phyloP scores from a whole-genome alignment of 2,329 filamentous ascomycete species.

The Phaeophleospora eucalypticola region DNA sequence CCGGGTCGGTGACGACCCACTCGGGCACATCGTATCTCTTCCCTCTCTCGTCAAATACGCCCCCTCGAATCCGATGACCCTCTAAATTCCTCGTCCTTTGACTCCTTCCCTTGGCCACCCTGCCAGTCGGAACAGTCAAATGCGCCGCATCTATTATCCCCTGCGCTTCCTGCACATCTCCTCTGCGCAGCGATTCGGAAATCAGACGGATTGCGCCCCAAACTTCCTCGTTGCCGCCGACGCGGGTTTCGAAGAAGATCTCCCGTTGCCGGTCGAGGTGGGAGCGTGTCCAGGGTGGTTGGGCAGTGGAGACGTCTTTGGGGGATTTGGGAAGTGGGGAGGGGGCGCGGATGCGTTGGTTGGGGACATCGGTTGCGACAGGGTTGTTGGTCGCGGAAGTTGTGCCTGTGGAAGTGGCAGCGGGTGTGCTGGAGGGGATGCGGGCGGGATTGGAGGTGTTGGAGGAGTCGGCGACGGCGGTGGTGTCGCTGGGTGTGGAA shows the following conservation, averaged over 20 bases:
- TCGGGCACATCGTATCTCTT: conserved; percentile 42
- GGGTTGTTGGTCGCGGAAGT: neutral
- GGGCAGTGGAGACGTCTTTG: conserved; percentile 17
- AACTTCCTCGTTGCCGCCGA: conserved; percentile 70
- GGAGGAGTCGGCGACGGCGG: neutral
- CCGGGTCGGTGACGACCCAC: conserved; percentile 45
- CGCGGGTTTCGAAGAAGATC: conserved; percentile 88
- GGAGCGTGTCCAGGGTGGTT: conserved; percentile 60
- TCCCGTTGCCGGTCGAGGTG: conserved; percentile 66
- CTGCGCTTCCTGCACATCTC: conserved; percentile 58
- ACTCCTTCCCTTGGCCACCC: conserved; percentile 22
- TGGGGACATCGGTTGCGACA: conserved; percentile 14
- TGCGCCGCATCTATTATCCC: conserved; percentile 74
- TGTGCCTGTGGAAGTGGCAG: neutral
- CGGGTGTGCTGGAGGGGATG: neutral
- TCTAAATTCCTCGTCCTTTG: conserved; percentile 19
- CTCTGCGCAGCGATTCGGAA: conserved; percentile 61
- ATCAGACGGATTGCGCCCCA: conserved; percentile 73
- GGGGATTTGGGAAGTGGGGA: conserved; percentile 20
- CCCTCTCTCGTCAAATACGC: conserved; percentile 44
- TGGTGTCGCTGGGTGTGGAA: neutral
- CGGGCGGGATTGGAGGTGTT: neutral
- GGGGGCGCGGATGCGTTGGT: conserved; percentile 26
- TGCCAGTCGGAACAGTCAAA: conserved; percentile 43
- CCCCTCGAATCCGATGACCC: conserved; percentile 20